Conservation (phyloP, 2,329 filamentous ascomycete genomes). For the Hymenoscyphus fructigenus region DNA sequence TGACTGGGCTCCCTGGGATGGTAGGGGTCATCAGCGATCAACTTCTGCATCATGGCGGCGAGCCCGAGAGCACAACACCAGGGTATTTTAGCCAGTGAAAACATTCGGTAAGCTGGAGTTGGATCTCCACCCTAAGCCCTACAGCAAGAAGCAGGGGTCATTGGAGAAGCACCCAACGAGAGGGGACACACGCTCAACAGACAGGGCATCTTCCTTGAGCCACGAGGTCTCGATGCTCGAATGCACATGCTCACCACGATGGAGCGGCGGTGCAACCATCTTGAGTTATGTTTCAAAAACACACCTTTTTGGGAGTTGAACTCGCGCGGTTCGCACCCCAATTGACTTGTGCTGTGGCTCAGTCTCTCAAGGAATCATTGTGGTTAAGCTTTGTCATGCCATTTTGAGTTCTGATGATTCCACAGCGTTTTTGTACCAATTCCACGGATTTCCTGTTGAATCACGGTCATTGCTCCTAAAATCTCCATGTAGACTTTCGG, state of each 20-base stretch:
- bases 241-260: constrained; percentile 1
- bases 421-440: neutral
- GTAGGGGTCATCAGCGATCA: constrained; percentile 10
- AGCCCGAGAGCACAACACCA: constrained; percentile 13
- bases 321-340: neutral
- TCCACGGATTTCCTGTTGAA: neutral
- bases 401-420: constrained; percentile 20
- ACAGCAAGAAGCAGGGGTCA: constrained; percentile 6
- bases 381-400: constrained; percentile 9
- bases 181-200: neutral
- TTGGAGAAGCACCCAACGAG: neutral
- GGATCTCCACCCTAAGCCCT: constrained; percentile 20
- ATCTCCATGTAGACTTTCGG: neutral
- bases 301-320: neutral
- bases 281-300: neutral
- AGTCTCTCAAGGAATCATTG: neutral
- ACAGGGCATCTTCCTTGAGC: constrained; percentile 4
- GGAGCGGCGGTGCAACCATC: constrained; percentile 14
- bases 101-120: constrained; percentile 9
- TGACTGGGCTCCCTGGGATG: neutral
- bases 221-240: constrained; percentile 11
- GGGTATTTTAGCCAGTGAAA: neutral
- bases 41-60: constrained; percentile 15
- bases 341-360: constrained; percentile 2
- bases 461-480: neutral